Evolutionary conservation across 768 basidiomycete species (phyloP).

Genomic region (Candolleomyces aberdarensis): DNA sequence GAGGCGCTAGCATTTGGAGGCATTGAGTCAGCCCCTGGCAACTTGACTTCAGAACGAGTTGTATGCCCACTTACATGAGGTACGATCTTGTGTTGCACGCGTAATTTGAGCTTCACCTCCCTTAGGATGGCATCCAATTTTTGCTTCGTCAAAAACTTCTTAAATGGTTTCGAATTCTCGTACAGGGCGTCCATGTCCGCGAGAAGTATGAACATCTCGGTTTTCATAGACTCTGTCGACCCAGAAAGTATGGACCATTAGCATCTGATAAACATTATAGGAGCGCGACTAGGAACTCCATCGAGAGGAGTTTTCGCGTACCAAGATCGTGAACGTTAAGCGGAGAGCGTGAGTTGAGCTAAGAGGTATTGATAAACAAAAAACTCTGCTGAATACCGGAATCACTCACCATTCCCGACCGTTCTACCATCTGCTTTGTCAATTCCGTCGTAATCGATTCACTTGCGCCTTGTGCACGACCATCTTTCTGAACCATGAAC

Average conservation of each 20-base stretch:
- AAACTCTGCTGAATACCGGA: too few relatives aligned
- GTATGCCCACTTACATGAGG: slow-evolving; percentile 31
- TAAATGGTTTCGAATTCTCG: slow-evolving; percentile 37
- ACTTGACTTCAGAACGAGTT: background rate
- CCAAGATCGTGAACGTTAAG: too few relatives aligned
- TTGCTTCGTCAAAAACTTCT: slow-evolving; percentile 27
- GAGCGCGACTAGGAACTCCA: too few relatives aligned
- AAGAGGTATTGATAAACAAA: too few relatives aligned
- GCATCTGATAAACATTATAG: too few relatives aligned
- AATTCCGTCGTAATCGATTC: background rate
- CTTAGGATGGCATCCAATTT: slow-evolving; percentile 19
- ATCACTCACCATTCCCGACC: too few relatives aligned
- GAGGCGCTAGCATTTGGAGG: background rate
- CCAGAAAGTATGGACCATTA: background rate
- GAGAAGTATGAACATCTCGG: slow-evolving; percentile 3
- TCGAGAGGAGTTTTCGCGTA: too few relatives aligned
- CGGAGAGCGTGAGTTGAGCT: too few relatives aligned
- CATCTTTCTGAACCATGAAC: slow-evolving; percentile 15
- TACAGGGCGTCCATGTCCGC: slow-evolving; percentile 19
- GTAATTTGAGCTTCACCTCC: slow-evolving; percentile 21
- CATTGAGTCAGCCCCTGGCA: background rate
- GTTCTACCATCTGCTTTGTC: background rate
- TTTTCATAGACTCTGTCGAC: background rate
- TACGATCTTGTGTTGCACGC: slow-evolving; percentile 28
- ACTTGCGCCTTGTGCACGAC: slow-evolving; percentile 4